Percentiles rank a stretch among this genome's conserved stretches.
Conservation (phyloP, 2,329 filamentous ascomycete genomes). For the Aspergillus sp. region DNA sequence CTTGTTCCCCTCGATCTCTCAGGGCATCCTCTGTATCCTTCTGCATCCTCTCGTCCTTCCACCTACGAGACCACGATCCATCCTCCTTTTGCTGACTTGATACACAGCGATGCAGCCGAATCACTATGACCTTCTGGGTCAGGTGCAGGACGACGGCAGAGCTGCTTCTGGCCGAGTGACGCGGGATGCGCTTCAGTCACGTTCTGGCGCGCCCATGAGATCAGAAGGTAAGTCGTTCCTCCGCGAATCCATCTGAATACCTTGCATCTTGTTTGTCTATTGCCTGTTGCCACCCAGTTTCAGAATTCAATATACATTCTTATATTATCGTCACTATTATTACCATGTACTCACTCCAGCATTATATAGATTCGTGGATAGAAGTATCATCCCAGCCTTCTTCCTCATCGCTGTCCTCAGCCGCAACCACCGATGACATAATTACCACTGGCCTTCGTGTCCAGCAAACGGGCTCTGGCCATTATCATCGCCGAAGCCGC, state of each 20-base stretch:
- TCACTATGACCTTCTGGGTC: slow-evolving; percentile 39
- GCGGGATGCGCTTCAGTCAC: slow-evolving; percentile 37
- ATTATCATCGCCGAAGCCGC: slow-evolving; percentile 62
- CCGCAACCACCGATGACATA: slow-evolving; percentile 74
- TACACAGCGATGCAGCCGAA: slow-evolving; percentile 39
- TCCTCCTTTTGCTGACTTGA: slow-evolving; percentile 1
- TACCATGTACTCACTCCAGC: slow-evolving; percentile 46
- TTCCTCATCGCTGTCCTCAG: slow-evolving; percentile 83
- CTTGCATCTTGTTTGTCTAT: slow-evolving; percentile 10
- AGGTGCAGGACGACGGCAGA: slow-evolving; percentile 34
- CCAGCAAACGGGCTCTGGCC: slow-evolving; percentile 53
- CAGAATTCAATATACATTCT: slow-evolving; percentile 20
- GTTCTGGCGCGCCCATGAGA: slow-evolving; percentile 35
- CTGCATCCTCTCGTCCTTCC: background rate
- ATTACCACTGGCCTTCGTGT: slow-evolving; percentile 84
- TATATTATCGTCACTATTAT: slow-evolving; percentile 4
- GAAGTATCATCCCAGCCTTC: slow-evolving; percentile 91
- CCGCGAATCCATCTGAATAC: slow-evolving; percentile 7
- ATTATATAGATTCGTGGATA: slow-evolving; percentile 84
- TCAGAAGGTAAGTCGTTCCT: slow-evolving; percentile 42
- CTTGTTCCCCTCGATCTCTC: slow-evolving; percentile 3
- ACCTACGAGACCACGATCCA: background rate
- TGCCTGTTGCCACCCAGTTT: slow-evolving; percentile 3
- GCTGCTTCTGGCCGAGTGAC: slow-evolving; percentile 31
- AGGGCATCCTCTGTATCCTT: slow-evolving; percentile 1